Conservation (phyloP, 2,329 filamentous ascomycete genomes). For the Fusarium virguliforme region DNA sequence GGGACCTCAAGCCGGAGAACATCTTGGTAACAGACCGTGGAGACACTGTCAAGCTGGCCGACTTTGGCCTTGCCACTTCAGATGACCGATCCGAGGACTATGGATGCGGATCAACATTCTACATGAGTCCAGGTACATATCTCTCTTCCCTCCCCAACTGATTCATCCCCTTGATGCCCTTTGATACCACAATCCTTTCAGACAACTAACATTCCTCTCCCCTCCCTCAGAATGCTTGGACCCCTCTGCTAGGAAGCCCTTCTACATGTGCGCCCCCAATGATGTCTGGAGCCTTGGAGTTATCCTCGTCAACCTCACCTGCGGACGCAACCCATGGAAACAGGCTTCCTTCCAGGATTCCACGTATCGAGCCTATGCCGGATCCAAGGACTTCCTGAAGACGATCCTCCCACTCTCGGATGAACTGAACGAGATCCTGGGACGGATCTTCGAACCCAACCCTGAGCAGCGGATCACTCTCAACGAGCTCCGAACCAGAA, state of each 20-base stretch:
- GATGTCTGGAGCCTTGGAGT: constrained; percentile 99
- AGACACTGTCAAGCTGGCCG: constrained; percentile 92
- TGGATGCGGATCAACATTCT: constrained; percentile 98
- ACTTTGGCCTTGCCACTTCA: constrained; percentile 95
- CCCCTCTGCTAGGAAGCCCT: constrained; percentile 80
- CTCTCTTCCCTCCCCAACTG: constrained; percentile 25
- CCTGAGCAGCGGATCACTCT: constrained; percentile 88
- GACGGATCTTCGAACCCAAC: constrained; percentile 88
- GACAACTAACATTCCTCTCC: constrained; percentile 50
- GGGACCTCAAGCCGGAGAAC: constrained; percentile 98
- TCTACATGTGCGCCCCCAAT: constrained; percentile 93
- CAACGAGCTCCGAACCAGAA: constrained; percentile 82
- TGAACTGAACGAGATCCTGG: constrained; percentile 90
- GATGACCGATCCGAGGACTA: constrained; percentile 91
- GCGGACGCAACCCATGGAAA: constrained; percentile 99
- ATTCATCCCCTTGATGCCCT: constrained; percentile 22
- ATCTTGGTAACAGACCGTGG: constrained; percentile 92
- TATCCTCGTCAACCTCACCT: constrained; percentile 96
- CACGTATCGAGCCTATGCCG: constrained; percentile 92
- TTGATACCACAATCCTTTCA: constrained; percentile 32
- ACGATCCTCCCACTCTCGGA: constrained; percentile 92
- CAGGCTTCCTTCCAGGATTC: constrained; percentile 93
- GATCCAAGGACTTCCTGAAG: constrained; percentile 89
- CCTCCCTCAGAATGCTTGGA: constrained; percentile 84
- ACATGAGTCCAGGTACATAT: constrained; percentile 96